phyloP scores from a whole-genome alignment of 441 rosid genomes.

The Jatropha podagrica region DNA sequence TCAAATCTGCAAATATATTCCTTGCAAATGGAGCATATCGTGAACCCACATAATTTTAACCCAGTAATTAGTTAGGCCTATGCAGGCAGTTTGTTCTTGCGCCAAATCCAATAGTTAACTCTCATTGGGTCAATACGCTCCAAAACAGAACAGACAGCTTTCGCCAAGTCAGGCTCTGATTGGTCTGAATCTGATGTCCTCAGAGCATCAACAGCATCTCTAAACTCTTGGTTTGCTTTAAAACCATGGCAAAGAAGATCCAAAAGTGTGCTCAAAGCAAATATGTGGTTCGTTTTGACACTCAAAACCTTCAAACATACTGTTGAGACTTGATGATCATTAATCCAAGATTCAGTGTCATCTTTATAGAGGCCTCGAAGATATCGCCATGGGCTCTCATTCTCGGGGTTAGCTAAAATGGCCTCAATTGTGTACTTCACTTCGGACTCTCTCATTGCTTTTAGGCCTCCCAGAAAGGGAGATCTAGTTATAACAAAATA shows the following conservation, averaged over 20 bases:
- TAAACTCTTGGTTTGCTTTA: conserved; percentile 59
- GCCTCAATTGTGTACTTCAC: conserved; percentile 69
- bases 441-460: conserved; percentile 77
- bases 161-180: conserved; percentile 45
- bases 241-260: conserved; percentile 78
- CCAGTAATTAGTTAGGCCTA: conserved; percentile 2
- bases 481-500: conserved; percentile 70
- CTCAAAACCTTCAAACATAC: conserved; percentile 62
- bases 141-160: conserved; percentile 55
- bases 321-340: conserved; percentile 56
- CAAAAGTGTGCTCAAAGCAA: conserved; percentile 71
- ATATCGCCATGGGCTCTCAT: conserved; percentile 95
- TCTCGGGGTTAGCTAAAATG: conserved; percentile 57
- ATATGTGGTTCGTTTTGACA: conserved; percentile 44
- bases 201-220: conserved; percentile 54
- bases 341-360: conserved; percentile 47
- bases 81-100: conserved; percentile 53
- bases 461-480: conserved; percentile 67
- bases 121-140: conserved; percentile 67
- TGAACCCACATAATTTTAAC: neutral
- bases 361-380: conserved; percentile 81
- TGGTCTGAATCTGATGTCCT: conserved; percentile 38
- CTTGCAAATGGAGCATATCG: neutral
- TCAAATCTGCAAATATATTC: neutral
- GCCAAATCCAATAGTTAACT: conserved; percentile 82